Conservation (phyloP, 345 rosid species). For the Euclidium syriacum region DNA sequence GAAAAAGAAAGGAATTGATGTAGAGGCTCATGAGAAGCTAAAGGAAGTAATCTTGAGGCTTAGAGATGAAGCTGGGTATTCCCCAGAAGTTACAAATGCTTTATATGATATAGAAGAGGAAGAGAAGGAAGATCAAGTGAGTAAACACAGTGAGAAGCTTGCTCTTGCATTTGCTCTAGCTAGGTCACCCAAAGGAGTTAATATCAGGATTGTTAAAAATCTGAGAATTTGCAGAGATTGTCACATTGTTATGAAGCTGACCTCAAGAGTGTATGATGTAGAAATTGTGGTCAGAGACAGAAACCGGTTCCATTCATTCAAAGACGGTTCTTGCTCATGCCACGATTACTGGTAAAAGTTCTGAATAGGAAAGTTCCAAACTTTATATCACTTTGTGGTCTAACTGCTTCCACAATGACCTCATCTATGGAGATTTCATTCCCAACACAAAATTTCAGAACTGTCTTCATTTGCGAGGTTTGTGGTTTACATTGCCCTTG, state of each 20-base stretch:
- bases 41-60: slow-evolving; percentile 26
- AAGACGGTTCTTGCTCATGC: slow-evolving; percentile 51
- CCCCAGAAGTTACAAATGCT: slow-evolving; percentile 46
- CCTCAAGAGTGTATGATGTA: slow-evolving; percentile 44
- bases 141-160: slow-evolving; percentile 62
- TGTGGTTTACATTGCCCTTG: slow-evolving; percentile 2
- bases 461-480: slow-evolving; percentile 11
- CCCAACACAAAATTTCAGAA: neutral
- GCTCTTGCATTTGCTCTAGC: slow-evolving; percentile 60
- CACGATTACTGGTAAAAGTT: slow-evolving; percentile 50
- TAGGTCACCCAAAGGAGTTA: slow-evolving; percentile 35
- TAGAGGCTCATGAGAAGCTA: slow-evolving; percentile 22
- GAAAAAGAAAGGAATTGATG: slow-evolving; percentile 1
- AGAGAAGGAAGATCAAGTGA: slow-evolving; percentile 54
- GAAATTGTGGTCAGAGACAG: slow-evolving; percentile 61
- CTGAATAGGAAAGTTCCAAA: neutral
- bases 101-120: slow-evolving; percentile 52
- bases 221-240: slow-evolving; percentile 62
- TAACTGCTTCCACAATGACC: neutral
- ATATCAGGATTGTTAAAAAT: slow-evolving; percentile 51
- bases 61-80: slow-evolving; percentile 47
- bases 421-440: neutral
- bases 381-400: neutral
- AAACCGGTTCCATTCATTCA: slow-evolving; percentile 54
- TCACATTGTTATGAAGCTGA: slow-evolving; percentile 48